Base-by-base conservation (phyloP, 805 yeast genomes). In the Saturnispora sekii region DNA sequence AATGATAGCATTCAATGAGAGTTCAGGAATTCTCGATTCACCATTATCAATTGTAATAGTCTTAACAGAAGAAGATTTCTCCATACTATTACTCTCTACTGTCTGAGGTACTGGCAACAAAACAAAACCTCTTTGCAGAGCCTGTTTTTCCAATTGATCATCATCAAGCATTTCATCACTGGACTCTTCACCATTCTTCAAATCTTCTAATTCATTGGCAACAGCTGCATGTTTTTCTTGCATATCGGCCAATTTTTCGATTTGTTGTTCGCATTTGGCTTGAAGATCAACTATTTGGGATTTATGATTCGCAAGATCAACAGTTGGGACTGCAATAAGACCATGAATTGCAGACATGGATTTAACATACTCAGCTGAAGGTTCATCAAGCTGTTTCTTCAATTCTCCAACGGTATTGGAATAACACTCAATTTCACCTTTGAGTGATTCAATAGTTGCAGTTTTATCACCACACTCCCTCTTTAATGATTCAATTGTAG, bases 1-100 rank as follows among this genome's bases (percentile, higher is more conserved):
- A 7, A 49, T 40, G 32, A 66, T 52, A 35, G 47, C 54, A 6
- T 56, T 60, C 10, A 64, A 28, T 7, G 65, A 43, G 5, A 69
- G 66, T 3, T 43, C 46, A 7, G 43, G 17, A 16, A 45, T 11
- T 16, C 32, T 37, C 12, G 18, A 35, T 32, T 40, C 32, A 15
- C 32, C 28, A 21, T 44, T 38, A n/a, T 41, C 44, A 17, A 45
- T 29, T 5, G 50, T 50, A 9, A 50, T 45, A 3, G 52, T 47
- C 5, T 43, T 49, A 17, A 35, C 32, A 9, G 45, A 43, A 16
- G 36, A 30, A 7, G 43, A 35, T 26, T 39, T 40, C 10, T 43
- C 32, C 40, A 39, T 36, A 7, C 10, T 6, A 15, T 38, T 44
- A 10, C 34, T 21, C 11, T 16, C 30, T 6, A 45, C 21, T 7